These are phyloP conservation scores for Paspalum notatum DNA, from an alignment of 176 grass and related monocot species.

Conservation along the genomic window DNA sequence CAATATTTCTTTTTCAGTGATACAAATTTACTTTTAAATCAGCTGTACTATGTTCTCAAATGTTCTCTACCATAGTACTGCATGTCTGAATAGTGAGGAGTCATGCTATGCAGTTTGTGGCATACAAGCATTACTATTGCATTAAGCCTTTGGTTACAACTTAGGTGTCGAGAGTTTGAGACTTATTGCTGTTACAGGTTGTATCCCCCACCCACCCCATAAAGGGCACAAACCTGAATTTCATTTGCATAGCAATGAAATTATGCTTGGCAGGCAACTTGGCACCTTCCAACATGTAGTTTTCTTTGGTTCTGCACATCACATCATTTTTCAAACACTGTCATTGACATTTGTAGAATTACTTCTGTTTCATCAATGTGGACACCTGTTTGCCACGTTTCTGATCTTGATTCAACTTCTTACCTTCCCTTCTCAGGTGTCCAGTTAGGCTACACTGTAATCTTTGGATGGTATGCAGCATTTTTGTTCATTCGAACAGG, in stretches of 20 bases:
- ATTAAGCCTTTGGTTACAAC: background rate
- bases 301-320: background rate
- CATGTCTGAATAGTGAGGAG: background rate
- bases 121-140: background rate
- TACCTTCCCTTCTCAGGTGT: slow-evolving; percentile 57
- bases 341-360: background rate
- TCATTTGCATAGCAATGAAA: background rate
- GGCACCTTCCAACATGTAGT: slow-evolving; percentile 5
- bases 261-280: background rate
- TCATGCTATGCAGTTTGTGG: no score
- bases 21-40: slow-evolving; percentile 4
- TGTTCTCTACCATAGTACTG: background rate
- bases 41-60: slow-evolving; percentile 23
- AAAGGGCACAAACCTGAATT: background rate
- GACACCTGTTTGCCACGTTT: slow-evolving; percentile 10
- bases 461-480: slow-evolving; percentile 94
- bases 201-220: background rate
- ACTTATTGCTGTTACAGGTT: slow-evolving; percentile 9
- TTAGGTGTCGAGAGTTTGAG: background rate
- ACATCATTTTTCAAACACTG: background rate
- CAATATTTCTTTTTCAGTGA: background rate
- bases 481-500: slow-evolving; percentile 97
- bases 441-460: slow-evolving; percentile 91
- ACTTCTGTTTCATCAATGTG: background rate
- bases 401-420: slow-evolving; percentile 12